A percentile compares a stretch with the other conserved stretches of the same genome.
Conservation (phyloP, 2,329 filamentous ascomycete genomes). For the Tolypocladium paradoxum region DNA sequence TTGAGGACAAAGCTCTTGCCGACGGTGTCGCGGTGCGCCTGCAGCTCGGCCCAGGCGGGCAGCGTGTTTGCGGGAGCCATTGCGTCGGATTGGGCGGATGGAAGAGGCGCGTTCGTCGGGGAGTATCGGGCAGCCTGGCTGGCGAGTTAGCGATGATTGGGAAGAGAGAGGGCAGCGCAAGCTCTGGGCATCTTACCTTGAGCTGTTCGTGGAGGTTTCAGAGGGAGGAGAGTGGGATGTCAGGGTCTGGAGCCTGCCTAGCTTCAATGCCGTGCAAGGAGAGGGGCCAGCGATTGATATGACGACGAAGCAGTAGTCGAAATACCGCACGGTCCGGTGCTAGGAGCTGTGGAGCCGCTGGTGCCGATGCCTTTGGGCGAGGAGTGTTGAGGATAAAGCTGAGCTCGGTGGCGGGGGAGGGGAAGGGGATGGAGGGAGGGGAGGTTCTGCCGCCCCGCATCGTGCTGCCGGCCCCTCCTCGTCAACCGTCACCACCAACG, state of each 20-base stretch:
- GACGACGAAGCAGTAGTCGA: neutral
- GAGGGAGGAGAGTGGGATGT: neutral
- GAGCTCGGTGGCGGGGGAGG: neutral
- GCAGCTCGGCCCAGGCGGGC: constrained; percentile 79
- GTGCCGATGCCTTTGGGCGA: neutral
- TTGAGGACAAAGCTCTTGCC: constrained; percentile 88
- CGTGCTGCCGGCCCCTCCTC: neutral
- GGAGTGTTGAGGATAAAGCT: neutral
- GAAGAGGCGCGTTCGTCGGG: neutral
- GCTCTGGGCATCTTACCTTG: neutral
- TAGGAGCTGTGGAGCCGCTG: neutral
- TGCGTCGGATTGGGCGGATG: neutral
- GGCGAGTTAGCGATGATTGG: neutral
- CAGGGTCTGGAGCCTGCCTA: neutral
- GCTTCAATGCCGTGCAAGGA: neutral
- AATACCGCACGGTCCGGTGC: neutral
- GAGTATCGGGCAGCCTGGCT: neutral
- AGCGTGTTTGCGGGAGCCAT: constrained; percentile 83
- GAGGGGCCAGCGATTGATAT: neutral
- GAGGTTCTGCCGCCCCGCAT: neutral
- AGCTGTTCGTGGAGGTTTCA: neutral
- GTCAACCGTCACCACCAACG: too few relatives aligned
- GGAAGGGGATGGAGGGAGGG: neutral
- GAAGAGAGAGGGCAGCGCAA: too few relatives aligned
- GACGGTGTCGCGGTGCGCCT: constrained; percentile 76